Base-by-base conservation (phyloP, 352 stramenopile species). In the Aphanomyces cochlioides region DNA sequence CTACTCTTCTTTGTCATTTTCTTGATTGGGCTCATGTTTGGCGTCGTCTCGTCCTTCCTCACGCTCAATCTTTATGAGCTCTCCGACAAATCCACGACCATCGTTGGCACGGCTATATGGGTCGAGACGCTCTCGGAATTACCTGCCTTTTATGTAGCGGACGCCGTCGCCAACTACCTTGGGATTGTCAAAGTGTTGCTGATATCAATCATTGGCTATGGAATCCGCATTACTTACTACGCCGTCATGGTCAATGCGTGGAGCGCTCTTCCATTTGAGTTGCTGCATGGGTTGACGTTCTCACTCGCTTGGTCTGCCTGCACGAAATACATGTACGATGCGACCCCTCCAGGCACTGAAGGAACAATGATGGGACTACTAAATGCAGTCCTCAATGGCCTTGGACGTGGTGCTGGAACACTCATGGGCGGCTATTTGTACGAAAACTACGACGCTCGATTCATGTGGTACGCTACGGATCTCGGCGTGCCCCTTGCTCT, bases 51-150 rank as follows among this genome's bases (percentile, higher is more conserved):
- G n/a, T 90, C 82, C 76, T 94, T 90, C 72, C 81, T 94, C 58
- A 89, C 82, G 37, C 74, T 94, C 47, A 88, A 94, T 58, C 72
- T 94, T 28, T 92, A 90, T 77, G 91, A 92, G 61, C 73, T 94
- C 15, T 90, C 82, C 65, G 78, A 76, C 41, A 58, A 80, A 37
- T 88, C 90, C 56, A 76, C 84, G 41, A 75, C 88, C 69, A 90
- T 94, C 68, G 87, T 94, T 41, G 84, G 86, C n/a, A 76, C 90
- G 7, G 84, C 82, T 13, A 92, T 91, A 64, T 77, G 88, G 79
- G 90, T 84, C 66, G 83, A 94, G 76, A 94, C 86, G 4, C 73
- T 80, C 8, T 92, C 84, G 12, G 86, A 94, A 74, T 72, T 94
- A 5, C 86, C 86, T 12, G 86, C 84, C 2, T 94, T 94, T 71